Base-by-base conservation (phyloP, 106 monocot genomes). In the Dendrobium catenatum region DNA sequence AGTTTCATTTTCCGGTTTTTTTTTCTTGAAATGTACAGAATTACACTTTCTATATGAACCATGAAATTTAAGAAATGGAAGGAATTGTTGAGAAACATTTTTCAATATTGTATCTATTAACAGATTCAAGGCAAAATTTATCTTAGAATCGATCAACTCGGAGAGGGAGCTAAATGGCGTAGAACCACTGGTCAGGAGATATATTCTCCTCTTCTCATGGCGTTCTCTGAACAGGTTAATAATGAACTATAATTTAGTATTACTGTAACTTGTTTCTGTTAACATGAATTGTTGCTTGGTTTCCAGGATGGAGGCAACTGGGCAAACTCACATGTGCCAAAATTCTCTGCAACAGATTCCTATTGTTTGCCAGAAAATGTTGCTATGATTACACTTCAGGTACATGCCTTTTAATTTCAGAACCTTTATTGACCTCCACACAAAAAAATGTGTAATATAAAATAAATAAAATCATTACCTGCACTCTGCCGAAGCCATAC, bases 111-210 rank as follows among this genome's bases (percentile, higher is more conserved):
- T 64, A 22, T 64, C 64, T 22, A 8, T 64, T 3, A 24, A 64
- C 85, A 98, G 97, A 80, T 92, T 79, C 85, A 88, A 85, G 97
- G 97, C 78, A 98, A 92, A 75, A 86, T 88, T 79, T 98, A 94
- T 93, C 72, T 92, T 66, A 92, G 80, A 87, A 84, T 94, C 43
- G 91, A 98, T 88, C 89, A 89, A 48, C 51, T 84, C 68, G 97
- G 97, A 68, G 92, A 93, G 75, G 97, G 97, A 81, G 86, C 97
- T 46, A 94, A 83, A 85, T 98, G 97, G 97, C 97, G 97, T 9
- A 89, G 97, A 40, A 82, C 94, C 19, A 64, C 84, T 67, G 97
- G 97, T 20, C 97, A 98, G 80, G 97, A 98, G 83, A 89, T 98
- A 58, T 98, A 94, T 79, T 94, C 97, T 79, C 97, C 97, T 81